Conservation (phyloP, 352 stramenopile species). For the Blastocystis sp. region DNA sequence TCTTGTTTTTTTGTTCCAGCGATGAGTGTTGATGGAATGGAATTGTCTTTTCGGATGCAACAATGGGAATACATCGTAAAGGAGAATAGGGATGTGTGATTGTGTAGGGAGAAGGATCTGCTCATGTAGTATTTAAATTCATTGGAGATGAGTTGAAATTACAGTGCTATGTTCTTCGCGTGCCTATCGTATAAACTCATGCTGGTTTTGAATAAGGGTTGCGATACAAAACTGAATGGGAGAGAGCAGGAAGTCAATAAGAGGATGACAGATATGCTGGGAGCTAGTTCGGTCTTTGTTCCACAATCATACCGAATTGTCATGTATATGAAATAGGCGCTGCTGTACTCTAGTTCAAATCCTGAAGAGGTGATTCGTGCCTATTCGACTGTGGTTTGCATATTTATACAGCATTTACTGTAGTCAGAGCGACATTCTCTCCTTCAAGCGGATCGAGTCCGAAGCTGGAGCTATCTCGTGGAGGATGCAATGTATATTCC, state of each 20-base stretch:
- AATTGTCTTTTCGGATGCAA: background rate
- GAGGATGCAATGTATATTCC: background rate
- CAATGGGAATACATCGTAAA: background rate
- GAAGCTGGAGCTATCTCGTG: background rate
- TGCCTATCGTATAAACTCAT: background rate
- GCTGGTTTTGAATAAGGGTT: background rate
- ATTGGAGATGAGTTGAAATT: background rate
- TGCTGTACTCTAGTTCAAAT: background rate
- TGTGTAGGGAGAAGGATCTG: background rate
- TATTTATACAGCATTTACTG: background rate
- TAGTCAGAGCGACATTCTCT: background rate
- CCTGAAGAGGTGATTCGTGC: background rate
- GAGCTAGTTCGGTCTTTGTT: background rate
- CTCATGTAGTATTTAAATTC: background rate
- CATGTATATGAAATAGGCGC: background rate
- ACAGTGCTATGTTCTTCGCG: background rate
- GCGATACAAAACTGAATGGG: background rate
- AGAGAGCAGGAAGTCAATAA: background rate
- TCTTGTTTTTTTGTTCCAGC: too few species aligned
- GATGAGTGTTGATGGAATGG: background rate
- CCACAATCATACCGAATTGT: background rate
- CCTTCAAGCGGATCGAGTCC: background rate
- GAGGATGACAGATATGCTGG: background rate
- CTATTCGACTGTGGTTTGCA: background rate
- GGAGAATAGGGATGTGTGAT: background rate